Evolutionary conservation across 2,329 filamentous ascomycete genomes (phyloP).

Genomic region (Pseudogymnoascus sp.): DNA sequence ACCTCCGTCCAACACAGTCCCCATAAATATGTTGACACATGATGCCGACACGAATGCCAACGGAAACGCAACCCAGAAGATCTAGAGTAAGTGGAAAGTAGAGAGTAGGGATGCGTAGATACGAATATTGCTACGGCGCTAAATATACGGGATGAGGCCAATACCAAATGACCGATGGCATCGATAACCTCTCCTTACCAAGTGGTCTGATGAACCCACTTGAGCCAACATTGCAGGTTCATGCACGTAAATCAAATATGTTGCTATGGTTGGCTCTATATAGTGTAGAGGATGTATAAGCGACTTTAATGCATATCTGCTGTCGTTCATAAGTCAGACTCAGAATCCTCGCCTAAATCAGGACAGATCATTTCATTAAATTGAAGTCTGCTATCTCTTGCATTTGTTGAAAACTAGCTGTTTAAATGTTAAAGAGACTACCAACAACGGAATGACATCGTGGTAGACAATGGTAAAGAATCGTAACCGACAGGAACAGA

Average conservation of each 20-base stretch:
- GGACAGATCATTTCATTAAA: not conserved
- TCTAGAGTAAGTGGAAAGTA: not conserved
- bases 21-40: not conserved
- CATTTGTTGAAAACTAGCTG: not conserved
- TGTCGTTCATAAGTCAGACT: not conserved
- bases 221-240: no score
- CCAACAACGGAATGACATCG: not conserved
- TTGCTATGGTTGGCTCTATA: not conserved
- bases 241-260: not conserved
- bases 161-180: not conserved
- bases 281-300: not conserved
- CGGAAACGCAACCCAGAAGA: not conserved
- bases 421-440: not conserved
- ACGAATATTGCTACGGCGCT: not conserved
- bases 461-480: not conserved
- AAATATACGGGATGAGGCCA: not conserved
- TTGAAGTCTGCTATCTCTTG: not conserved
- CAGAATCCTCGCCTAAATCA: not conserved
- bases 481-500: not conserved
- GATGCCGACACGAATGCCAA: not conserved
- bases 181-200: no score
- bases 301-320: not conserved
- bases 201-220: no score
- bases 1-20: no score
- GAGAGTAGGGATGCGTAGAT: not conserved